Conservation (phyloP, 2,329 filamentous ascomycete species). For the Parastagonospora avenae region DNA sequence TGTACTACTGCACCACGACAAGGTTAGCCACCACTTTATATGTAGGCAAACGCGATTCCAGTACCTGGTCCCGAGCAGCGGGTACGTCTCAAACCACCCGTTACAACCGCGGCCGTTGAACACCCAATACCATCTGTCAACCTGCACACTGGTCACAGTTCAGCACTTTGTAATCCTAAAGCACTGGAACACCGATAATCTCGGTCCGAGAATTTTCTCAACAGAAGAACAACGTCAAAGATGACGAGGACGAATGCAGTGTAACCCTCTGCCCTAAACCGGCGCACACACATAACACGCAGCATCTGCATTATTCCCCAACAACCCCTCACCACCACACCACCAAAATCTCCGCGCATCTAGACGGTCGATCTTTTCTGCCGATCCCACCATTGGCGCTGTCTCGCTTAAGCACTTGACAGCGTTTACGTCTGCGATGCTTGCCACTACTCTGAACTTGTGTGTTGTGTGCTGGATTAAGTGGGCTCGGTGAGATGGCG, state of each 20-base stretch:
- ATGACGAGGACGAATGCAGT: not conserved
- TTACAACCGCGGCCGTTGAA: slow-evolving; percentile 30
- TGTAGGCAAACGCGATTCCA: slow-evolving; percentile 3
- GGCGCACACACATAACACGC: no score
- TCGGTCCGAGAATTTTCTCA: no score
- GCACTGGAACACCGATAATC: no score
- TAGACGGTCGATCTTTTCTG: slow-evolving; percentile 29
- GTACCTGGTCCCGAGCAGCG: slow-evolving; percentile 26
- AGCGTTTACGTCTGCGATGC: not conserved
- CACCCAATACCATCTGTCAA: not conserved
- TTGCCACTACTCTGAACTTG: not conserved
- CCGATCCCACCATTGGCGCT: slow-evolving; percentile 21
- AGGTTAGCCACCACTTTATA: slow-evolving; percentile 22
- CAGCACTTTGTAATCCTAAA: no score
- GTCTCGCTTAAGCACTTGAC: slow-evolving; percentile 1
- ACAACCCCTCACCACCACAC: slow-evolving; percentile 28
- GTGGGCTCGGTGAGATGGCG: slow-evolving; percentile 1
- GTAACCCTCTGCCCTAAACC: no score
- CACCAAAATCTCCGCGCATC: slow-evolving; percentile 30
- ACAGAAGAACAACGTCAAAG: not conserved
- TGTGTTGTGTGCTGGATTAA: not conserved
- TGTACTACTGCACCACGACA: slow-evolving; percentile 13
- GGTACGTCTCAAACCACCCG: slow-evolving; percentile 25
- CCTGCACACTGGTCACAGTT: no score
- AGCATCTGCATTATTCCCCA: not conserved